These are phyloP conservation scores for Pyrenophora tritici-repentis DNA, from an alignment of 2,329 filamentous ascomycete species.

Conservation along the genomic window DNA sequence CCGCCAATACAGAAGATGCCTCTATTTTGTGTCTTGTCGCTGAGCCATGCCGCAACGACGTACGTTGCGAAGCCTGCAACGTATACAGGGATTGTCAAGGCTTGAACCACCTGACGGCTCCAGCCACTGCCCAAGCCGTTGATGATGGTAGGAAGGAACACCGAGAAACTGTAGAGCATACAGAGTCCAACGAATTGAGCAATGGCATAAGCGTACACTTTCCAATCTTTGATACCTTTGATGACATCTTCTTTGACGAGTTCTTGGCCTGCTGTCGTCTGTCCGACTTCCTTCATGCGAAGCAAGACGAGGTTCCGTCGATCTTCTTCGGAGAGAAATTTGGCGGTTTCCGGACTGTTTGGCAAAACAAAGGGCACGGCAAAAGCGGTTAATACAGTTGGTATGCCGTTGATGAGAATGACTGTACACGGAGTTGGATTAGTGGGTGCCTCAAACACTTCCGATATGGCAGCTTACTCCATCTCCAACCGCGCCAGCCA, in stretches of 20 bases:
- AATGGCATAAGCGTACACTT: constrained; percentile 42
- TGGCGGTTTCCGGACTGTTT: constrained; percentile 51
- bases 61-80: constrained; percentile 31
- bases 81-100: constrained; percentile 41
- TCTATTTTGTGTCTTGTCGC: constrained; percentile 33
- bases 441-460: background rate
- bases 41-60: constrained; percentile 29
- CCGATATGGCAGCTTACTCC: constrained; percentile 16
- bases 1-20: constrained; percentile 34
- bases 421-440: constrained; percentile 2
- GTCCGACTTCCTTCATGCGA: constrained; percentile 49
- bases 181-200: constrained; percentile 51
- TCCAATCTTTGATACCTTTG: constrained; percentile 51
- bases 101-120: constrained; percentile 31
- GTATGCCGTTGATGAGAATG: constrained; percentile 40
- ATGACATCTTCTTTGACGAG: constrained; percentile 54
- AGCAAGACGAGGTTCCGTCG: constrained; percentile 25
- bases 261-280: constrained; percentile 53
- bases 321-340: constrained; percentile 34
- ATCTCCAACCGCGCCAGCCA: constrained; percentile 34
- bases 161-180: constrained; percentile 34
- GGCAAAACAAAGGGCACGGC: constrained; percentile 57
- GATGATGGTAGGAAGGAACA: constrained; percentile 41
- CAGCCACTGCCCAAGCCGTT: constrained; percentile 32
- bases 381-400: constrained; percentile 45